Evolutionary conservation across 2,329 filamentous ascomycete genomes (phyloP).

Genomic region (Stachybotrys elegans): DNA sequence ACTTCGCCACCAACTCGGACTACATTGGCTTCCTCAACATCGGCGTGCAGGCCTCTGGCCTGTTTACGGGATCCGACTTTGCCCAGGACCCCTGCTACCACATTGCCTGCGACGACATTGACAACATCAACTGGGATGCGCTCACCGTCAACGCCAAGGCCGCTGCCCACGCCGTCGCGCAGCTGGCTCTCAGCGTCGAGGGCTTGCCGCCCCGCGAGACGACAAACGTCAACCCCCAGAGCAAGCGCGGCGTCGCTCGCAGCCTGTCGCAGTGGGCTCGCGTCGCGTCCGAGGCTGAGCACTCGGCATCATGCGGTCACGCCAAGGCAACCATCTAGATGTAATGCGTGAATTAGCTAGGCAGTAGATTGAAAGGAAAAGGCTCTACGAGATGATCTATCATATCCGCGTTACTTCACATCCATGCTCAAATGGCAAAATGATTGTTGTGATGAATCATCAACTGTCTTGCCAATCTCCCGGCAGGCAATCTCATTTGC

Average conservation of each 20-base stretch:
- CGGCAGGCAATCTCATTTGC: too few relatives aligned
- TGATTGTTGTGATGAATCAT: too few relatives aligned
- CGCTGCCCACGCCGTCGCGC: constrained; percentile 46
- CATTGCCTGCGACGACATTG: constrained; percentile 31
- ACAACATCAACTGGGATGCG: constrained; percentile 36
- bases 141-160: constrained; percentile 32
- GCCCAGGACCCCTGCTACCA: constrained; percentile 33
- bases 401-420: too few relatives aligned
- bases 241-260: constrained; percentile 13
- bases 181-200: constrained; percentile 29
- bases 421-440: too few relatives aligned
- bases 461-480: too few relatives aligned
- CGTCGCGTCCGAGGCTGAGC: neutral
- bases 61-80: constrained; percentile 34
- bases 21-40: constrained; percentile 35
- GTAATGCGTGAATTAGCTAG: too few relatives aligned
- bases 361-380: too few relatives aligned
- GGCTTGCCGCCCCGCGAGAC: constrained; percentile 26
- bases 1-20: constrained; percentile 30
- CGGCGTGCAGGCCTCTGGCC: constrained; percentile 33
- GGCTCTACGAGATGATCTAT: too few relatives aligned
- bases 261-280: constrained; percentile 9
- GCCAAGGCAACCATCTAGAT: neutral
- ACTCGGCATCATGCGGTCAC: neutral
- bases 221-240: constrained; percentile 20